Base-by-base conservation (phyloP, 2,329 filamentous ascomycete species). In the Microdochium trichocladiopsis region DNA sequence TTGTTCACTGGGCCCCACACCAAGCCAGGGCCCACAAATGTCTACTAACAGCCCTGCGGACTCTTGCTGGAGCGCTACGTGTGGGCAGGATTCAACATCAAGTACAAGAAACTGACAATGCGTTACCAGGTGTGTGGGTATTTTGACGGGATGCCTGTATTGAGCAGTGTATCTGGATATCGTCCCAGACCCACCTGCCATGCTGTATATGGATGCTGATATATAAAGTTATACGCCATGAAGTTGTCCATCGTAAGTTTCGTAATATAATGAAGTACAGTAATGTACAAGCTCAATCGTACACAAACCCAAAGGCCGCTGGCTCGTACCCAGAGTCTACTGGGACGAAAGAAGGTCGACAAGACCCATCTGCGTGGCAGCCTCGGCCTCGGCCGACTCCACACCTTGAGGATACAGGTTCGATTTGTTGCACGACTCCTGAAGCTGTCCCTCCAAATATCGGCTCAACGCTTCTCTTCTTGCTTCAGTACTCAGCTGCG, bases 401-500 rank as follows among this genome's bases (percentile, higher is more conserved):
- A 45, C 18, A 22, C 41, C 41, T 23, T 16, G 11, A 3, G n/a
- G 41, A 18, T 45, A 45, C 5, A 45, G 41, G 3, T 16, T 10
- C 5, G 41, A 45, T 23, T 9, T 45, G 9, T 21, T 23, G 41
- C 41, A 45, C 6, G 41, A 45, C 18, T 21, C 12, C 64, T 72
- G 66, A 21, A 69, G 67, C 48, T 66, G 66, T 49, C 63, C 63
- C 53, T 73, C 70, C 48, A 79, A 55, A 51, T 72, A 75, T 51
- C 72, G 67, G 48, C 69, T 71, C 52, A 77, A 60, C 48, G 73
- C 73, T 50, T 69, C 63, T 18, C 60, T 66, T 24, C 69, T 67
- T 50, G 63, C 56, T 24, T 67, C 61, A 0, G 58, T 66, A 45
- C 75, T 61, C 52, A 77, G 61, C 16, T 65, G 61, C 4, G 67